These are phyloP conservation scores for Catharanthus roseus DNA, from an alignment of 257 asterid species.

Conservation along the genomic window DNA sequence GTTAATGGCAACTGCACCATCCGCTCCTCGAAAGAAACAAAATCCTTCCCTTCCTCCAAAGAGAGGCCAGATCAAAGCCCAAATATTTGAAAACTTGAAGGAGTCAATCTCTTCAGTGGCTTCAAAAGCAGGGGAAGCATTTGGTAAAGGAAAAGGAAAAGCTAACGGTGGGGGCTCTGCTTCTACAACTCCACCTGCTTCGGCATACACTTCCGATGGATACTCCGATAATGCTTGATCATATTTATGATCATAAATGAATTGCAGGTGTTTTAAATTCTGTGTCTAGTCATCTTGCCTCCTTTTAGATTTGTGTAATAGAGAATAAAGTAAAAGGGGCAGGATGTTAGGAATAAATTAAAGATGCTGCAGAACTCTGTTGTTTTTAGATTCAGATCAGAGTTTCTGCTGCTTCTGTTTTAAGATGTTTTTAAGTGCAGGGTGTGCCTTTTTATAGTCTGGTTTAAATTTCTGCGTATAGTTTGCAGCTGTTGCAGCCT, in stretches of 20 bases:
- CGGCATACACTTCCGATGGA: constrained; percentile 13
- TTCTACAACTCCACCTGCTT: constrained; percentile 31
- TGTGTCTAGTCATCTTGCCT: not conserved
- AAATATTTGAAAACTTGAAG: constrained; percentile 43
- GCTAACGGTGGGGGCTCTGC: constrained; percentile 18
- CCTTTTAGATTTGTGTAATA: constrained; percentile 13
- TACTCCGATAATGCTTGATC: constrained; percentile 11
- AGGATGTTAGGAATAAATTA: not conserved
- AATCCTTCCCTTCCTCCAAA: constrained; percentile 23
- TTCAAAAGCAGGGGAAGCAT: constrained; percentile 19
- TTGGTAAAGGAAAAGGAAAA: constrained; percentile 18
- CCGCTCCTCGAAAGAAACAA: constrained; percentile 9
- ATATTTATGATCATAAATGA: no score
- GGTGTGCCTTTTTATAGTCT: not conserved
- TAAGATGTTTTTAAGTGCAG: not conserved
- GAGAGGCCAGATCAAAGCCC: constrained; percentile 57
- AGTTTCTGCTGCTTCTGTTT: constrained; percentile 2
- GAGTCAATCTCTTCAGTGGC: constrained; percentile 30
- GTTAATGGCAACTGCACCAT: constrained; percentile 21
- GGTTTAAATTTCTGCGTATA: not conserved
- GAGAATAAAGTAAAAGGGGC: constrained; percentile 9
- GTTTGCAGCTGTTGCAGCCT: constrained; percentile 15
- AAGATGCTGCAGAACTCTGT: constrained; percentile 7
- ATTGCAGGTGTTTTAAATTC: not conserved
- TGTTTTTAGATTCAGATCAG: constrained; percentile 6